Evolutionary conservation across 2,329 filamentous ascomycete genomes (phyloP), one percentile per base, ranked within the genome.

Genomic region (Phyllosticta capitalensis): DNA sequence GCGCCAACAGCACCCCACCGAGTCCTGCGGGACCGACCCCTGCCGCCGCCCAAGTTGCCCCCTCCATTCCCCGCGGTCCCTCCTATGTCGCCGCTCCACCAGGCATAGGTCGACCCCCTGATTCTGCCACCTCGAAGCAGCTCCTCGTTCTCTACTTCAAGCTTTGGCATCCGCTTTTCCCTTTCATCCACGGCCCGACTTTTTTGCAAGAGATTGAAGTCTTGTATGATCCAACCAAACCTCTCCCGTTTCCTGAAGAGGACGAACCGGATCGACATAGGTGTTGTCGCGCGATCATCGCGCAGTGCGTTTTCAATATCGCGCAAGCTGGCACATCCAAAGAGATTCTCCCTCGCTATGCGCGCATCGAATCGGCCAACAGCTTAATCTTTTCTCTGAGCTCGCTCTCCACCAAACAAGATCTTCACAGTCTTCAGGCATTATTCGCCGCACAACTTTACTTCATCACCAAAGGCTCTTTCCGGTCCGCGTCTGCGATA

Each of bases 81-180:
- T 56, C 54, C 0, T 60, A 56, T 38, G 58, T 56, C 24, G 58
- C 58, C 24, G 58, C 54, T 19, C 58, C 58, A 20, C 58, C 58
- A 6, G 58, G 58, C 5, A 30, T 60, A 10, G 58, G 58, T 21
- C 54, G 58, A 21, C 48, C 58, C 24, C 58, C 58, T 12, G 54
- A 50, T 21, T 48, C 58, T 17, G 45, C 50, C 1, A 54, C 24
- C 30, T 48, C 30, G 21, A 60, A 51, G 24, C 55, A 54, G 20
- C 50, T 60, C 1, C 20, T 60, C 6, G 33, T 60, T 19, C 9
- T 60, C 7, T 84, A 82, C 62, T 84, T 84, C 61, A 75, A 82
- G 22, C 75, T 78, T 17, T 84, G 82, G 82, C 82, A 84, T 63
- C 77, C 79, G 0, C 74, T 80, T 2, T 78, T 82, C 50, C 82